These are phyloP conservation scores for Dendrocalamus latiflorus DNA, from an alignment of 202 grass and related monocot genomes.

Conservation along the genomic window DNA sequence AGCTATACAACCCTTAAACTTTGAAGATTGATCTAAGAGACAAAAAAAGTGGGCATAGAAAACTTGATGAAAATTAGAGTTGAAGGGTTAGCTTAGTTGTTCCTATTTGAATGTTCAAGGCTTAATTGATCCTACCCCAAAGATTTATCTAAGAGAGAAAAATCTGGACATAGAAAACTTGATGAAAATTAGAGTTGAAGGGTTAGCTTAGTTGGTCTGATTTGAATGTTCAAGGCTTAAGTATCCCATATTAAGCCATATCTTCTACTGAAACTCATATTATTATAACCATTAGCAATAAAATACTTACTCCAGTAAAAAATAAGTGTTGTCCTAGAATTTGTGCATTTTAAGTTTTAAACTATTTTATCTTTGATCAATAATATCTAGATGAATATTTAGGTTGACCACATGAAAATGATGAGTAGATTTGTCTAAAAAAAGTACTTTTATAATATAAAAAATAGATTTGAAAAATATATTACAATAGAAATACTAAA, in stretches of 20 bases:
- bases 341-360: not conserved
- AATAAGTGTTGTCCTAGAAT: not conserved
- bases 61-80: too few relatives aligned
- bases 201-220: not conserved
- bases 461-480: not conserved
- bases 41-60: not conserved
- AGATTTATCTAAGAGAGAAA: too few relatives aligned
- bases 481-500: not conserved
- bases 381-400: not conserved
- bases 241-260: not conserved
- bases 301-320: not conserved
- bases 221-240: conserved; percentile 13
- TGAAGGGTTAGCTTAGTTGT: too few relatives aligned
- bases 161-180: too few relatives aligned
- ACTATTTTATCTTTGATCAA: not conserved
- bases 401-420: not conserved
- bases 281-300: not conserved
- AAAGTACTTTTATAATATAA: not conserved
- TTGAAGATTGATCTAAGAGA: not conserved
- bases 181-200: too few relatives aligned
- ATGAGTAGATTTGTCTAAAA: not conserved
- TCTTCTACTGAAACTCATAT: not conserved
- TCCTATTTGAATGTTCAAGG: too few relatives aligned
- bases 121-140: too few relatives aligned
- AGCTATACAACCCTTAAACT: not conserved